These are phyloP conservation scores for Rhodotorula sphaerocarpa DNA, from an alignment of 768 basidiomycete species.

Conservation along the genomic window DNA sequence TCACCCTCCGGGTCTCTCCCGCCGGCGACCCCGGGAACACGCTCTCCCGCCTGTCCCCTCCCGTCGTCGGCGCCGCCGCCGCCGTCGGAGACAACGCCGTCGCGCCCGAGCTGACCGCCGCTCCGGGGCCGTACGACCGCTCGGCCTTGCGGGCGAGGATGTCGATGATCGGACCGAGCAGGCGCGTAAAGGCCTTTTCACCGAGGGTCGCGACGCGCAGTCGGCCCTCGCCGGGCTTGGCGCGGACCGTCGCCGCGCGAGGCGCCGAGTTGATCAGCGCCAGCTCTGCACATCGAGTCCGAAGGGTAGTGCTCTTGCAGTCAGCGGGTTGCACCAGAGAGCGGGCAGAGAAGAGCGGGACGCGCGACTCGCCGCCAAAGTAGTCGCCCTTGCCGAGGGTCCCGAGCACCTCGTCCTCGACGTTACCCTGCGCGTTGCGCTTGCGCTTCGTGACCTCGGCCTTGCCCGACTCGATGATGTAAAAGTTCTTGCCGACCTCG, in stretches of 20 bases:
- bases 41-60: not conserved
- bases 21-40: not conserved
- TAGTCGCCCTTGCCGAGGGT: slow-evolving; percentile 83
- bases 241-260: slow-evolving; percentile 89
- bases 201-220: slow-evolving; percentile 90
- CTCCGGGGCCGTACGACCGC: slow-evolving; percentile 30
- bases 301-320: slow-evolving; percentile 8
- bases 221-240: slow-evolving; percentile 49
- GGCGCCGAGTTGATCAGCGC: slow-evolving; percentile 80
- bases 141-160: slow-evolving; percentile 40
- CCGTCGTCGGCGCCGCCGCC: not conserved
- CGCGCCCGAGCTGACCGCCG: slow-evolving; percentile 14
- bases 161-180: slow-evolving; percentile 56
- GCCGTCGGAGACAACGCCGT: not conserved
- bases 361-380: slow-evolving; percentile 73
- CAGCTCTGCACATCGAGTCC: slow-evolving; percentile 66
- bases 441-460: slow-evolving; percentile 75
- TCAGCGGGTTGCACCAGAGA: not conserved
- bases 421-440: slow-evolving; percentile 47
- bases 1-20: not conserved
- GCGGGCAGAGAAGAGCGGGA: not conserved
- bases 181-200: slow-evolving; percentile 82
- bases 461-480: slow-evolving; percentile 90
- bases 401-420: slow-evolving; percentile 61
- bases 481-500: slow-evolving; percentile 94